phyloP scores from a whole-genome alignment of 257 asterid species.

The Nicotiana sylvestris region DNA sequence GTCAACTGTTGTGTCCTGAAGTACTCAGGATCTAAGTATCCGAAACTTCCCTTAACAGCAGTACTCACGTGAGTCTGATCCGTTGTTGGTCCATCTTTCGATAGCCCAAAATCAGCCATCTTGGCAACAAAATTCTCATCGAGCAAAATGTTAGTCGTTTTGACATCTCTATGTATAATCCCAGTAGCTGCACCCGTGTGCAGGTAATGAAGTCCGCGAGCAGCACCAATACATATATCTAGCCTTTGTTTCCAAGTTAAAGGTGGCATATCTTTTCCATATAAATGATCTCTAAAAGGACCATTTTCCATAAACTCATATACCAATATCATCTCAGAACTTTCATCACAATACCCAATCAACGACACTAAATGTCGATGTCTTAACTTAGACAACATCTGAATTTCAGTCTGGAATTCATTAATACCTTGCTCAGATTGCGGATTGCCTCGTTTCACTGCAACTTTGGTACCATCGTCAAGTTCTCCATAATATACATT shows the following conservation, averaged over 20 bases:
- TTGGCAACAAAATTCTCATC: slow-evolving; percentile 21
- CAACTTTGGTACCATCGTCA: slow-evolving; percentile 23
- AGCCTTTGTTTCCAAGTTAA: slow-evolving; percentile 21
- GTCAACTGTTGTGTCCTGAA: slow-evolving; percentile 24
- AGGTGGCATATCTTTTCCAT: slow-evolving; percentile 14
- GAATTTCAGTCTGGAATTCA: slow-evolving; percentile 23
- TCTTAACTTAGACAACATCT: slow-evolving; percentile 21
- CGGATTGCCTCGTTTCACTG: slow-evolving; percentile 25
- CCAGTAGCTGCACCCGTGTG: slow-evolving; percentile 26
- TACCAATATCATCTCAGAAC: slow-evolving; percentile 22
- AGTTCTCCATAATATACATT: slow-evolving; percentile 18
- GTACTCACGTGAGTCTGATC: slow-evolving; percentile 23
- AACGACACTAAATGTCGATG: slow-evolving; percentile 24
- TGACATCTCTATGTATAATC: slow-evolving; percentile 24
- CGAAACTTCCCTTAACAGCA: slow-evolving; percentile 26
- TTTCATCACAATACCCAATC: slow-evolving; percentile 27
- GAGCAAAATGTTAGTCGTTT: slow-evolving; percentile 22
- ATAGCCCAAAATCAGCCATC: slow-evolving; percentile 26
- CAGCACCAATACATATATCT: slow-evolving; percentile 23
- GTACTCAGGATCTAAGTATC: slow-evolving; percentile 27
- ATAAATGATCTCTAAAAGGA: slow-evolving; percentile 23
- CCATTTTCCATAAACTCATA: slow-evolving; percentile 27
- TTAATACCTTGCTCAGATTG: slow-evolving; percentile 21
- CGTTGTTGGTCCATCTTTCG: slow-evolving; percentile 22
- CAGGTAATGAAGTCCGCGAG: slow-evolving; percentile 27